Conservation (phyloP, 192 early-diverging fungal genomes). For the Chytriomyces sp. region DNA sequence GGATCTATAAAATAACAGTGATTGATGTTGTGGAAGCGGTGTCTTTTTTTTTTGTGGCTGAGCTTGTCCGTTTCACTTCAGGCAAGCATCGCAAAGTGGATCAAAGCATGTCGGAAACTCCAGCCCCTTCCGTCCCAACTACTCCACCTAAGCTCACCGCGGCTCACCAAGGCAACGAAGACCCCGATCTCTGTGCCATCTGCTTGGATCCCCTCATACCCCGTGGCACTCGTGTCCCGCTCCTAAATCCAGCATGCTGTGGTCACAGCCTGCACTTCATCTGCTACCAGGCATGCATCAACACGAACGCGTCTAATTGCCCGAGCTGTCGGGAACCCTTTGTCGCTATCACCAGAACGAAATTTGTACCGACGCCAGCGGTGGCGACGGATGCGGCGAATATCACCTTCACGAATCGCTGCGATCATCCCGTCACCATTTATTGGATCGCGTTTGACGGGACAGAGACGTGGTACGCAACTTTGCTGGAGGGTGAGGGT, state of each 20-base stretch:
- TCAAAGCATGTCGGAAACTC: no score
- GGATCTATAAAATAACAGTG: no score
- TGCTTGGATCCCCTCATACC: neutral
- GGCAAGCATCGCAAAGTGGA: no score
- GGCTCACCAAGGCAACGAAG: no score
- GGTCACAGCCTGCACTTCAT: neutral
- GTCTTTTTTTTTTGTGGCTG: neutral
- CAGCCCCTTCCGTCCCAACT: no score
- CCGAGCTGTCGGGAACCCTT: neutral
- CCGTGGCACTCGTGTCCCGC: neutral
- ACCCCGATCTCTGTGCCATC: neutral
- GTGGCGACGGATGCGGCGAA: neutral
- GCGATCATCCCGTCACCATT: neutral
- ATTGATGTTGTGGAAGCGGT: neutral
- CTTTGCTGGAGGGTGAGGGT: neutral
- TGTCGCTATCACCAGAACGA: neutral
- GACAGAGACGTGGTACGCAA: neutral
- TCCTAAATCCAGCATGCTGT: neutral
- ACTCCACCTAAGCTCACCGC: no score
- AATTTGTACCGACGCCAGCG: neutral
- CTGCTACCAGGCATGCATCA: neutral
- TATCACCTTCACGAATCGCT: neutral
- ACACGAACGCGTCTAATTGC: neutral
- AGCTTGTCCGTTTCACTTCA: no score
- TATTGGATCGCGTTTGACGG: neutral